Evolutionary conservation across 805 yeast species (phyloP), one percentile per base, ranked within the genome.

Genomic region (Starmerella powellii): DNA sequence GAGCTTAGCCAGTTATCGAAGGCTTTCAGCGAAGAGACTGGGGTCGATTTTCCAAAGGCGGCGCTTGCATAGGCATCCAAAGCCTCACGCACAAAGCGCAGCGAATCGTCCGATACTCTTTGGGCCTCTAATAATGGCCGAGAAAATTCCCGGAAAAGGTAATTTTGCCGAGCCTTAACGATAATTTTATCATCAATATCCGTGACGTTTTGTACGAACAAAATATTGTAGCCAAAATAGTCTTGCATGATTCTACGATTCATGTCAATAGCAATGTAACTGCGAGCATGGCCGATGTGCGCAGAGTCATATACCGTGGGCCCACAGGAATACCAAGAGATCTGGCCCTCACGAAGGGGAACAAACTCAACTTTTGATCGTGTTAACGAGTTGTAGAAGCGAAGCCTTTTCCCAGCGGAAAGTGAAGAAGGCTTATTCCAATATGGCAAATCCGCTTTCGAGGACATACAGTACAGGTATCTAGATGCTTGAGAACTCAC

Each of bases 271-370:
- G 95, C 76, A 38, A 91, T 97, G 57, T 91, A 91, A 64, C 91
- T 91, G 63, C 98, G 72, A 12, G 98, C 98, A 62, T 91, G 98
- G 18, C 98, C 98, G 96, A 91, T 86, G 59, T 91, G 98, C 40
- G 87, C 75, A 26, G 91, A 76, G 63, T 91, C 95, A 58, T 91
- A 91, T 13, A 91, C 98, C 0, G 98, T 91, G 11, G 98, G 98
- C 4, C 98, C 98, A 71, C 98, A 91, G 44, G 86, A 82, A 66
- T 91, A 91, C 98, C 98, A 91, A 1, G 86, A 72, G 38, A 91
- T 81, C 46, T 73, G 72, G 28, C 57, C 58, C 2, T 73, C 72
- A 21, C 67, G 64, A 44, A 67, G 63, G 2, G 97, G 93, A n/a
- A 76, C 61, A 55, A 91, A 88, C 44, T 69, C 80, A 29, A 74